phyloP scores from a whole-genome alignment of 352 stramenopile species.

The Phytopythium montanum region DNA sequence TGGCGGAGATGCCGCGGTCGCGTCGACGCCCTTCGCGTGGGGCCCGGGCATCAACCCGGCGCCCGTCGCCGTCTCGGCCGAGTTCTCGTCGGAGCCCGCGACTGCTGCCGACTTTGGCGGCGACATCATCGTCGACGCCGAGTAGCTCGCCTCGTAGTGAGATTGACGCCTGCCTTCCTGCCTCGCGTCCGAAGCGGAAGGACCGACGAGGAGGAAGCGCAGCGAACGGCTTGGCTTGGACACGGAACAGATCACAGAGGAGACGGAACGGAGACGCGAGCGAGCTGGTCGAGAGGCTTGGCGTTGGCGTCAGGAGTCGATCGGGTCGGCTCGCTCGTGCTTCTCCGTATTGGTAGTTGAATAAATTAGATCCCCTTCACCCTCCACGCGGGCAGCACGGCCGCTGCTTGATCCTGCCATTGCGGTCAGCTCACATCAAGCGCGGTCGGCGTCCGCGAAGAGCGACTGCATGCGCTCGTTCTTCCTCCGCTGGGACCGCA shows the following conservation, averaged over 20 bases:
- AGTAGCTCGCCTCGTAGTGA: constrained; percentile 19
- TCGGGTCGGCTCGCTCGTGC: constrained; percentile 1
- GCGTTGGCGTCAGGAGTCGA: not conserved
- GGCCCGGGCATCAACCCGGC: constrained; percentile 51
- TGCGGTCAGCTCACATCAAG: not conserved
- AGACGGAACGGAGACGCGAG: constrained; percentile 6
- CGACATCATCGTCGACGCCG: constrained; percentile 38
- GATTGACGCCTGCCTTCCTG: too few relatives aligned
- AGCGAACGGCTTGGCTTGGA: not conserved
- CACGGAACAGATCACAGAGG: constrained; percentile 3
- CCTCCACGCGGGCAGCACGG: not conserved
- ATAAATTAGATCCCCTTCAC: constrained; percentile 28
- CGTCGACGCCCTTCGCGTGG: constrained; percentile 33
- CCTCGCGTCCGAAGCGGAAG: constrained; percentile 5
- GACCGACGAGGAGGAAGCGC: not conserved
- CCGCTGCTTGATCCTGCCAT: not conserved
- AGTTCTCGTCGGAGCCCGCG: constrained; percentile 10
- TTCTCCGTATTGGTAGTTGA: constrained; percentile 21
- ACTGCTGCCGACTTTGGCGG: constrained; percentile 38
- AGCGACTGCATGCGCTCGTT: constrained; percentile 72
- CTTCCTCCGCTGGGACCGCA: constrained; percentile 61
- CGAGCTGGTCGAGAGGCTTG: not conserved
- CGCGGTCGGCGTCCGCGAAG: constrained; percentile 55
- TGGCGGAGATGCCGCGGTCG: constrained; percentile 32
- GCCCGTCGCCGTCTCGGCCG: constrained; percentile 19